Evolutionary conservation across 768 basidiomycete genomes (phyloP).

Genomic region (Lentinula detonsa): DNA sequence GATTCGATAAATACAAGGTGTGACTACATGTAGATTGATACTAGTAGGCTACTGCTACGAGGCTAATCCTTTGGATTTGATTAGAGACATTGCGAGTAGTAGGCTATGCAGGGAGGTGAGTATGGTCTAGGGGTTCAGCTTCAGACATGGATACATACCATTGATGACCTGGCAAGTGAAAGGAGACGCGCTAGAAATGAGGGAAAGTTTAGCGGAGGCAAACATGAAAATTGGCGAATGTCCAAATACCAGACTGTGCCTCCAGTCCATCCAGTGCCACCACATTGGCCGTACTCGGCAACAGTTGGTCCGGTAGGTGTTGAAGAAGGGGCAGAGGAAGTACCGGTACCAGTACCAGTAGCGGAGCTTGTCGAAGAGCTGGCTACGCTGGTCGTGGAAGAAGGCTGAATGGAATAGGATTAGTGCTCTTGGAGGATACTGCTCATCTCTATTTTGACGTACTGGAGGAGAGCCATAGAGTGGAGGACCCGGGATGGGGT

Average conservation of each 20-base stretch:
- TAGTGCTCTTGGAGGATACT: background rate
- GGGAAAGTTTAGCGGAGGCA: background rate
- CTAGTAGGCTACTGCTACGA: background rate
- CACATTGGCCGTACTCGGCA: conserved; percentile 2
- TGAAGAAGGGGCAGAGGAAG: background rate
- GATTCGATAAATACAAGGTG: no score
- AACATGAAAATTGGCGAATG: background rate
- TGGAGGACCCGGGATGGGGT: conserved; percentile 39
- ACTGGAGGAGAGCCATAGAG: conserved; percentile 15
- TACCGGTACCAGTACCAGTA: background rate
- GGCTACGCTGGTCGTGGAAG: background rate
- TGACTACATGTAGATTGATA: background rate
- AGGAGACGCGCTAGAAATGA: background rate
- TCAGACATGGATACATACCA: background rate
- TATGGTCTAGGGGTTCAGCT: no score
- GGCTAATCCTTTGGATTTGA: background rate
- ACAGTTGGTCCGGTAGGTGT: conserved; percentile 1
- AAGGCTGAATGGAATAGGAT: background rate
- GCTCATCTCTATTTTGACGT: background rate
- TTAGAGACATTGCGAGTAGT: conserved; percentile 5
- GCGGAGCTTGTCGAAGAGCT: background rate
- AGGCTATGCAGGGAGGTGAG: background rate
- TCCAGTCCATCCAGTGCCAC: background rate
- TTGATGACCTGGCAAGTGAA: conserved; percentile 3
- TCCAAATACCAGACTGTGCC: background rate